Evolutionary conservation across 495 filamentous ascomycete species (phyloP).

Genomic region (Penicillium riverlandense): DNA sequence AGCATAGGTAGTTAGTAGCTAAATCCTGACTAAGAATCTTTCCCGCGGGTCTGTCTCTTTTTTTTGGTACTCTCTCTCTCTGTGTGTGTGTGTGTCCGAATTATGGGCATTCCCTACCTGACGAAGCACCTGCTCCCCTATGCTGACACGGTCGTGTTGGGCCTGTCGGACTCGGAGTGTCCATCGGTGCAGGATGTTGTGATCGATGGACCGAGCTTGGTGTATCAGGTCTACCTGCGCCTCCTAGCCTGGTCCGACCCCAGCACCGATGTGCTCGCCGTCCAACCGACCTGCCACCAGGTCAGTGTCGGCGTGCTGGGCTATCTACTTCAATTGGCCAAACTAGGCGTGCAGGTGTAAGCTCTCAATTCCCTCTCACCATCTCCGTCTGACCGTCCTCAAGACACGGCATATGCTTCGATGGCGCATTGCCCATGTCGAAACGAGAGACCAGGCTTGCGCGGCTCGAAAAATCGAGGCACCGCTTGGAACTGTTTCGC

Average conservation of each 20-base stretch:
- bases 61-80: too few species aligned
- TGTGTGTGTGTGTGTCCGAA: too few species aligned
- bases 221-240: slow-evolving; percentile 58
- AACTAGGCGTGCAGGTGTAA: slow-evolving; percentile 52
- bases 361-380: background rate
- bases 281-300: slow-evolving; percentile 52
- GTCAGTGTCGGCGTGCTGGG: slow-evolving; percentile 50
- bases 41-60: too few species aligned
- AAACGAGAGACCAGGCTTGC: slow-evolving; percentile 48
- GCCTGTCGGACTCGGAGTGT: background rate
- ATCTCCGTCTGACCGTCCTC: background rate
- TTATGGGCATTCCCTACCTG: slow-evolving; percentile 69
- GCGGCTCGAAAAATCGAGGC: slow-evolving; percentile 43
- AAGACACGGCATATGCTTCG: slow-evolving; percentile 61
- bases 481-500: slow-evolving; percentile 28
- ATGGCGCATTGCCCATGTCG: slow-evolving; percentile 59
- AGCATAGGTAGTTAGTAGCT: too few species aligned
- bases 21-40: background rate
- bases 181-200: slow-evolving; percentile 36
- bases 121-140: slow-evolving; percentile 51
- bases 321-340: slow-evolving; percentile 52
- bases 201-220: slow-evolving; percentile 71
- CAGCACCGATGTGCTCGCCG: slow-evolving; percentile 36
- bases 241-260: slow-evolving; percentile 34
- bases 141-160: slow-evolving; percentile 41